phyloP scores from a whole-genome alignment of 495 filamentous ascomycete species.

The Penicillium subrubescens region DNA sequence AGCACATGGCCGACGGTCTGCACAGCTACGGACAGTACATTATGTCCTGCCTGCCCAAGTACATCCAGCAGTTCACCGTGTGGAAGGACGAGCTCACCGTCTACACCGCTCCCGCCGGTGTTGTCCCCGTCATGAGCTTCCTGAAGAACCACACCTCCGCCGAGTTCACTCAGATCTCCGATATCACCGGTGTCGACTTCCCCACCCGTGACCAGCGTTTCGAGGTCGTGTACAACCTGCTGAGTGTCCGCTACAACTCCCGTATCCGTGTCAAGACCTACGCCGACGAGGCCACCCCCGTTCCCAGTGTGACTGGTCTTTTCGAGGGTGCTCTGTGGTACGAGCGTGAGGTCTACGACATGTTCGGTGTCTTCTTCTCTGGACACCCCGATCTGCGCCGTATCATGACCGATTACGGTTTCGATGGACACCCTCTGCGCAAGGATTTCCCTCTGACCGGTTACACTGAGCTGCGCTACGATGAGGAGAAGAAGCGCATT shows the following conservation, averaged over 20 bases:
- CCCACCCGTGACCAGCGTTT: slow-evolving; percentile 93
- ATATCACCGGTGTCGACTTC: slow-evolving; percentile 94
- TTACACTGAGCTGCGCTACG: slow-evolving; percentile 97
- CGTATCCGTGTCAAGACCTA: slow-evolving; percentile 99
- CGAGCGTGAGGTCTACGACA: slow-evolving; percentile 95
- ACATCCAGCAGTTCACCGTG: slow-evolving; percentile 97
- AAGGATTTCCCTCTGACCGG: slow-evolving; percentile 99
- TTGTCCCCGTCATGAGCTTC: slow-evolving; percentile 90
- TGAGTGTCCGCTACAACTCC: slow-evolving; percentile 93
- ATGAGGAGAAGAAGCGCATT: slow-evolving; percentile 99
- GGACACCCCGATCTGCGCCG: slow-evolving; percentile 94
- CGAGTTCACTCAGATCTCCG: slow-evolving; percentile 90
- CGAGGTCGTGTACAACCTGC: slow-evolving; percentile 96
- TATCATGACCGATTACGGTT: slow-evolving; percentile 99
- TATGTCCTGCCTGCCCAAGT: slow-evolving; percentile 94
- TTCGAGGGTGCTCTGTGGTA: slow-evolving; percentile 99
- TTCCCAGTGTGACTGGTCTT: slow-evolving; percentile 81
- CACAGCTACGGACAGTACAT: slow-evolving; percentile 96
- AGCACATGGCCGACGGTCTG: slow-evolving; percentile 76
- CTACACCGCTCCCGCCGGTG: slow-evolving; percentile 83
- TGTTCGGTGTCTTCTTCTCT: slow-evolving; percentile 96
- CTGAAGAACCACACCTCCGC: slow-evolving; percentile 97
- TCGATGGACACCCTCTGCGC: slow-evolving; percentile 94
- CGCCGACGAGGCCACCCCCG: slow-evolving; percentile 92
- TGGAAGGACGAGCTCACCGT: slow-evolving; percentile 99